Conservation (phyloP, 495 filamentous ascomycete genomes). For the Patellaria atrata region DNA sequence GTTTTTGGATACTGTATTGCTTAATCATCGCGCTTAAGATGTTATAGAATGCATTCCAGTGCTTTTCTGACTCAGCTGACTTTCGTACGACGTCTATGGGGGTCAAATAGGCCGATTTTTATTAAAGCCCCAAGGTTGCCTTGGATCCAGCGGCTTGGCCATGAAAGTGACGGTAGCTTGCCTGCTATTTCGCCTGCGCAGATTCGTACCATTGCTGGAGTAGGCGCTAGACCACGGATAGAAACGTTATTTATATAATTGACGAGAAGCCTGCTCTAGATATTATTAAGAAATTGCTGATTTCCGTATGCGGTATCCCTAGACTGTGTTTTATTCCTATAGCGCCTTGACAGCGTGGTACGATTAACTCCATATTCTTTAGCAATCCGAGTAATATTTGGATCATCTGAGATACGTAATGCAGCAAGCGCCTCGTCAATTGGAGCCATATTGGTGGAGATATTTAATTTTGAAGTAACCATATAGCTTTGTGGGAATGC, state of each 20-base stretch:
- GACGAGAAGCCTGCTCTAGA: background rate
- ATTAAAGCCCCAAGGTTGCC: background rate
- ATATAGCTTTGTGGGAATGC: too few species aligned
- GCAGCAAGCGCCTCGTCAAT: constrained; percentile 1
- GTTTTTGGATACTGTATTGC: constrained; percentile 9
- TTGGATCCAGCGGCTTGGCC: background rate
- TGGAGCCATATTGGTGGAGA: constrained; percentile 5
- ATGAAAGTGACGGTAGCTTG: background rate
- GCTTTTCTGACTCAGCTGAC: background rate
- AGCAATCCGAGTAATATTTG: too few species aligned
- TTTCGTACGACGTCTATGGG: background rate
- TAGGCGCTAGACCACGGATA: background rate
- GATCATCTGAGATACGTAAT: too few species aligned
- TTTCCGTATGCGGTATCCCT: background rate
- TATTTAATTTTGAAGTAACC: too few species aligned
- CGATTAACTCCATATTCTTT: constrained; percentile 1
- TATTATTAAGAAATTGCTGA: background rate
- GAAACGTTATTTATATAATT: background rate
- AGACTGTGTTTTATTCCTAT: background rate
- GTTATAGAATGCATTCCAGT: background rate
- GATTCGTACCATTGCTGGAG: background rate
- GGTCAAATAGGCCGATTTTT: background rate
- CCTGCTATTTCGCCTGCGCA: background rate
- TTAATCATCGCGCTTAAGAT: constrained; percentile 3
- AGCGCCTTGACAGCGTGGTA: constrained; percentile 1